Percentiles rank a stretch among this genome's conserved stretches.
These are phyloP conservation scores for Globisporangium echinulatum DNA, from an alignment of 352 stramenopile genomes.

Conservation along the genomic window DNA sequence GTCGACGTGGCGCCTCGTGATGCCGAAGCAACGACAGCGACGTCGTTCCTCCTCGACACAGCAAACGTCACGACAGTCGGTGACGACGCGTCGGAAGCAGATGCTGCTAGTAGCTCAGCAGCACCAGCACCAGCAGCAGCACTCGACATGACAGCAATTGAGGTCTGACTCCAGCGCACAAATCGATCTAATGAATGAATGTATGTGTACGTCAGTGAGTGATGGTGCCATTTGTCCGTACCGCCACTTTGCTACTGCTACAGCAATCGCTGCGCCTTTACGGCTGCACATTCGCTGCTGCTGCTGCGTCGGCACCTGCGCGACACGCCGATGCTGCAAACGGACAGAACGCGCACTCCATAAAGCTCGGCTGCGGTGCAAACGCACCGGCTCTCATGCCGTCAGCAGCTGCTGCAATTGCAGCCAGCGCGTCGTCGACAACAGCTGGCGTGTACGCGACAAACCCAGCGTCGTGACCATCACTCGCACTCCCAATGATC, in stretches of 20 bases:
- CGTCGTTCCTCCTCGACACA: not conserved
- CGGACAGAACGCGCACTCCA: conserved; percentile 66
- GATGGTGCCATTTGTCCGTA: no score
- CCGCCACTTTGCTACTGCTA: not conserved
- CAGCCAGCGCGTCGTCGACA: conserved; percentile 26
- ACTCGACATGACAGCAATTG: not conserved
- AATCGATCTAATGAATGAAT: no score
- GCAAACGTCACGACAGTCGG: no score
- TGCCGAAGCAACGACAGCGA: not conserved
- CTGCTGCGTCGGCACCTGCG: conserved; percentile 13
- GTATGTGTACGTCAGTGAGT: no score
- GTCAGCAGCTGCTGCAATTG: conserved; percentile 26
- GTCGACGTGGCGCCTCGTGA: no score
- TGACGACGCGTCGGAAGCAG: no score
- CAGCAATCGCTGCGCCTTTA: not conserved
- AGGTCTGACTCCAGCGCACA: not conserved
- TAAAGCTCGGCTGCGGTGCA: conserved; percentile 41
- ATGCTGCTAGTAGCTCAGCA: not conserved
- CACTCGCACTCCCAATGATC: conserved; percentile 30
- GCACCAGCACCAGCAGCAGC: not conserved
- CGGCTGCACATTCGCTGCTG: not conserved
- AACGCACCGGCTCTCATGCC: conserved; percentile 48
- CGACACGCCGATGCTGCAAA: conserved; percentile 57
- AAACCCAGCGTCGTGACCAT: conserved; percentile 17
- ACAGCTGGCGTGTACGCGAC: conserved; percentile 28